Evolutionary conservation across 371 early-diverging fungal species (phyloP), one percentile per base, ranked within the genome.

Genomic region (Phascolomyces articulosus): DNA sequence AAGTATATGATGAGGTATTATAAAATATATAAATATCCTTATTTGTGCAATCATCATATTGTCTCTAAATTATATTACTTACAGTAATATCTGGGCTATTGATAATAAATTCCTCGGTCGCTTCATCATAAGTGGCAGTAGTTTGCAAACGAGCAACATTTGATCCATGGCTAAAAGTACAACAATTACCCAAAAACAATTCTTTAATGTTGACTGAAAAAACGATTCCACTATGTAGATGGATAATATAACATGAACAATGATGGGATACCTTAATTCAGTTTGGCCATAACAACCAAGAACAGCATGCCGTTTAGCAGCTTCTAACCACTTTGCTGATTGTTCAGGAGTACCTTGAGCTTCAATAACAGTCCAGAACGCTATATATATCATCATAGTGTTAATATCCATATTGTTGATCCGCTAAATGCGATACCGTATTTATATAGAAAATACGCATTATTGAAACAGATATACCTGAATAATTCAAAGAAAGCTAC

Each of bases 221-320:
- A n/a, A n/a, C n/a, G n/a, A n/a, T n/a, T n/a, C n/a, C n/a, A n/a
- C n/a, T n/a, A n/a, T n/a, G n/a, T n/a, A n/a, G n/a, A n/a, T n/a
- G n/a, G n/a, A n/a, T n/a, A n/a, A n/a, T n/a, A n/a, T n/a, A n/a
- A 63, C 95, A 95, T 40, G 93, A 92, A 2, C 90, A 77, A 28
- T 71, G 70, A 34, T 10, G 10, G 11, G 26, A 58, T 87, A 90
- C 58, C 90, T 89, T 24, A 91, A 71, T 70, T 93, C 94, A 0
- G 93, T 94, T 69, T 92, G 91, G 16, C 93, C 93, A 66, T 92
- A 93, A 73, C 93, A 93, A 13, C 93, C 93, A 61, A 95, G 85
- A 66, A 93, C 90, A 59, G 89, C 86, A 73, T 88, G 91, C 60
- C 82, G 80, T 48, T 84, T 82, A 29, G 92, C 89, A 8, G 90